Evolutionary conservation across 2,329 filamentous ascomycete species (phyloP).

Genomic region (Cordyceps cateniannulata): DNA sequence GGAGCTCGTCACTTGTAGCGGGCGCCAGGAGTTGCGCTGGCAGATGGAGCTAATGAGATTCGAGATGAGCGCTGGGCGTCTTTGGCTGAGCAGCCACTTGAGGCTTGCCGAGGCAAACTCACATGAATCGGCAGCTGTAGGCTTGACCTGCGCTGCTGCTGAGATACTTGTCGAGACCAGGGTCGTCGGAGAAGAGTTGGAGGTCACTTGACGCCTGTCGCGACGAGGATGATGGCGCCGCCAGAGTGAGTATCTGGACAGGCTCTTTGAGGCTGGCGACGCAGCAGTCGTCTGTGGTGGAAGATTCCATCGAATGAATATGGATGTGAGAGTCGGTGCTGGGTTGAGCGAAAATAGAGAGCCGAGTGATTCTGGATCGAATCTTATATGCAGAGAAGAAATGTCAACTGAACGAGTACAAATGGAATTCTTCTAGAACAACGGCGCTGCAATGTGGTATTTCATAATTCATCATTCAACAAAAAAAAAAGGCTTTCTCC

Average conservation of each 20-base stretch:
- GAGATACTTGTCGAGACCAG: background rate
- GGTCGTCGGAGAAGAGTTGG: background rate
- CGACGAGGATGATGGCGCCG: background rate
- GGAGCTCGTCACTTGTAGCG: constrained; percentile 20
- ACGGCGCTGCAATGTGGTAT: background rate
- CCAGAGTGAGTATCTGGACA: background rate
- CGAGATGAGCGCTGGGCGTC: background rate
- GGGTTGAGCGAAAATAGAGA: background rate
- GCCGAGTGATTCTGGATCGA: no score
- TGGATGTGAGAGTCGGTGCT: background rate
- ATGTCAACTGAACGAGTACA: background rate
- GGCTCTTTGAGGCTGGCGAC: constrained; percentile 17
- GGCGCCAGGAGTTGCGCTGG: constrained; percentile 23
- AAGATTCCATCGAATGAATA: background rate
- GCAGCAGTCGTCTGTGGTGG: constrained; percentile 15
- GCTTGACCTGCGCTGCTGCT: background rate
- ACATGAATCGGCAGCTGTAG: constrained; percentile 14
- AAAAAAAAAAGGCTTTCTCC: background rate
- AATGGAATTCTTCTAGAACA: background rate
- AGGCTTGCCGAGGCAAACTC: background rate
- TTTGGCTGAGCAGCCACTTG: background rate
- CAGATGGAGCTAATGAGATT: constrained; percentile 22
- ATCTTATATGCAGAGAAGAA: background rate
- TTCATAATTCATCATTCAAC: background rate
- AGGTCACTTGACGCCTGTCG: background rate